These are phyloP conservation scores for Coemansia sp. DNA, from an alignment of 192 early-diverging fungal species.

Conservation along the genomic window DNA sequence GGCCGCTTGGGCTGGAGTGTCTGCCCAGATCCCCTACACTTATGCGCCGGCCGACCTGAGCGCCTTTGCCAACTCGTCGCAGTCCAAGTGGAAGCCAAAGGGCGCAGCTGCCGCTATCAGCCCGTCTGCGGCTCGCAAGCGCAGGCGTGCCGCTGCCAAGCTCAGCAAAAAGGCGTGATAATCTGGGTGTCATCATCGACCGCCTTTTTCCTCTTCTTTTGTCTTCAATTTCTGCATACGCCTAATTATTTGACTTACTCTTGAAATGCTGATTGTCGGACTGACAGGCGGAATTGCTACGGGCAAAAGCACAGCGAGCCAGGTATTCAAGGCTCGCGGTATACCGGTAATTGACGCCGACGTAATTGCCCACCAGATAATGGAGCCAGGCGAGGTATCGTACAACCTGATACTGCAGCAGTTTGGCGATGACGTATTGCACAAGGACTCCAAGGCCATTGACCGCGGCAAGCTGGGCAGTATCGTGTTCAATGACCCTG, in stretches of 20 bases:
- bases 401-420: slow-evolving; percentile 69
- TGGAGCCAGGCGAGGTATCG: slow-evolving; percentile 71
- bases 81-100: slow-evolving; percentile 4
- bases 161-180: slow-evolving; percentile 9
- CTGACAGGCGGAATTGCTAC: slow-evolving; percentile 95
- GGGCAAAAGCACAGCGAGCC: slow-evolving; percentile 85
- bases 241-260: background rate
- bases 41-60: slow-evolving; percentile 38
- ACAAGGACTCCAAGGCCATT: slow-evolving; percentile 52
- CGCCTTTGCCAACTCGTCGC: background rate
- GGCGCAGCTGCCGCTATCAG: background rate
- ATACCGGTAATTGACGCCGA: slow-evolving; percentile 92
- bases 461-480: slow-evolving; percentile 76
- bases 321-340: slow-evolving; percentile 54
- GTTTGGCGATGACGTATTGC: slow-evolving; percentile 73
- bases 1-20: slow-evolving; percentile 30
- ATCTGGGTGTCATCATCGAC: background rate
- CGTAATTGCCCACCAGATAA: slow-evolving; percentile 80
- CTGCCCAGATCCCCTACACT: slow-evolving; percentile 36
- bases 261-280: slow-evolving; percentile 82
- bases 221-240: background rate
- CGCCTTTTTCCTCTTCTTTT: background rate
- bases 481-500: slow-evolving; percentile 75
- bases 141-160: slow-evolving; percentile 19
- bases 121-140: slow-evolving; percentile 7